These are phyloP conservation scores for Eimeria acervulina DNA, from an alignment of 169 alveolate species.

Conservation along the genomic window DNA sequence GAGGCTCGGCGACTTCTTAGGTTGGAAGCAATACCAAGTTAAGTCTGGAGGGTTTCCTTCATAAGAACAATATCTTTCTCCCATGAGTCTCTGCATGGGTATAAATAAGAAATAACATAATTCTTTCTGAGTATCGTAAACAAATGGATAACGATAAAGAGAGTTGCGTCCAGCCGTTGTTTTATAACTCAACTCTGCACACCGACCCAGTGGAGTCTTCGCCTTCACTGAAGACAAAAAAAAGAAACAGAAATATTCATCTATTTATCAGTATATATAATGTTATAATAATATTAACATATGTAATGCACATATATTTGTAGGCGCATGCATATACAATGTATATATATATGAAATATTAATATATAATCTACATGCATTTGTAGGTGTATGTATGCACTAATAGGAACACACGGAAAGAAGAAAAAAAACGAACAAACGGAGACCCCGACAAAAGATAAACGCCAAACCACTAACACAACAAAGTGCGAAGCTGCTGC, in stretches of 20 bases:
- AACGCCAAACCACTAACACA: no score
- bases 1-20: not conserved
- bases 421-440: no score
- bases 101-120: conserved; percentile 42
- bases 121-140: not conserved
- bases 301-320: no score
- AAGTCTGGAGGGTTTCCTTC: not conserved
- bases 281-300: no score
- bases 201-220: conserved; percentile 42
- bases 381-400: no score
- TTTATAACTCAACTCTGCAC: conserved; percentile 63
- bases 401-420: no score
- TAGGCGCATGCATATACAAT: no score
- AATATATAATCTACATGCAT: no score
- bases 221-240: conserved; percentile 53
- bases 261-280: no score
- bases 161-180: conserved; percentile 29
- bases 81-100: conserved; percentile 52
- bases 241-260: not conserved
- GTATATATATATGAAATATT: no score
- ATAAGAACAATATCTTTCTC: conserved; percentile 65
- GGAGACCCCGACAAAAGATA: no score
- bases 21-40: conserved; percentile 73
- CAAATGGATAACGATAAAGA: conserved; percentile 61
- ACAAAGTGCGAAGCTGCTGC: no score